These are phyloP conservation scores for Corymbia maculata DNA, from an alignment of 345 rosid genomes.

Conservation along the genomic window DNA sequence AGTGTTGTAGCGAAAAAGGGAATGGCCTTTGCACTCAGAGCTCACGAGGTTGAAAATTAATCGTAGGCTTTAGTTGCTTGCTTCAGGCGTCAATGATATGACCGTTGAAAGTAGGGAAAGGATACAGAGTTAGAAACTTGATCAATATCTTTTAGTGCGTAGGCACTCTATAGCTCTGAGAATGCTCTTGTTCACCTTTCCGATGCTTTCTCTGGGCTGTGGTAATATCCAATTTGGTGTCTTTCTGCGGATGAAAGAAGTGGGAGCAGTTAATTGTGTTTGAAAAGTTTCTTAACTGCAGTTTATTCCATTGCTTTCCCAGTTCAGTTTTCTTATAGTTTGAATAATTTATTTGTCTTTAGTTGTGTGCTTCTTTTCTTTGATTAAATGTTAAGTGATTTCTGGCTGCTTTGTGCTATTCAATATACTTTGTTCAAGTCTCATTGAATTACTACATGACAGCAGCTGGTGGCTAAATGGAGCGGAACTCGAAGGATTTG, in stretches of 20 bases:
- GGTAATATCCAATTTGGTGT: not conserved
- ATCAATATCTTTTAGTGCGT: not conserved
- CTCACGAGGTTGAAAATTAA: not conserved
- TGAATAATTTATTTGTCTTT: not conserved
- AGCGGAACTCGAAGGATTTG: slow-evolving; percentile 16
- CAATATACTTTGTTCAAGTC: not conserved
- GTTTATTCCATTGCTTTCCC: not conserved
- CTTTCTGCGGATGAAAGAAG: not conserved
- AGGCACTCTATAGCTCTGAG: not conserved
- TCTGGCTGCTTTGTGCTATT: not conserved
- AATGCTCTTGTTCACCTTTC: not conserved
- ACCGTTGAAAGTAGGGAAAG: not conserved
- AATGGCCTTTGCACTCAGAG: not conserved
- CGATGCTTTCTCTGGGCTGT: not conserved
- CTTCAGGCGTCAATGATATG: not conserved
- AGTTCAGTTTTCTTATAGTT: not conserved
- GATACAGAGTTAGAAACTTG: not conserved
- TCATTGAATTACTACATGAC: not conserved
- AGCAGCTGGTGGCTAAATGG: slow-evolving; percentile 35
- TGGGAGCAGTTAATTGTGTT: not conserved
- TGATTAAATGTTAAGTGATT: not conserved
- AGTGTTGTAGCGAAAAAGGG: not conserved
- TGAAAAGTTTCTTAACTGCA: not conserved
- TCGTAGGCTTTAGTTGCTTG: not conserved
- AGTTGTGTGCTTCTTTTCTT: not conserved